phyloP scores from a whole-genome alignment of 495 filamentous ascomycete species.

The Elasticomyces elasticus region DNA sequence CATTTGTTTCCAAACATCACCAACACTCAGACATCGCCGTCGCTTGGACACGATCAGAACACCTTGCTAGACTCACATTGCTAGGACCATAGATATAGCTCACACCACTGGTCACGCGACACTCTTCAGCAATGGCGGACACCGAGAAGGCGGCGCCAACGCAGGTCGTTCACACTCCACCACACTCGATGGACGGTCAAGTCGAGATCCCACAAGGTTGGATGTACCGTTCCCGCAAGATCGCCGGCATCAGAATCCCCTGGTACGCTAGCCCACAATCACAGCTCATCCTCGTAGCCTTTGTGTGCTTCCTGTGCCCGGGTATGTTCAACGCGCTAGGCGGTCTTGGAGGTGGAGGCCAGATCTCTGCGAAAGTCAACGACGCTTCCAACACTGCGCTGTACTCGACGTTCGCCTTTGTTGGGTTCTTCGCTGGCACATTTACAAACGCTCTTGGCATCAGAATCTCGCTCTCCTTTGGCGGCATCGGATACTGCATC shows the following conservation, averaged over 20 bases:
- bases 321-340: slow-evolving; percentile 57
- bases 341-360: slow-evolving; percentile 60
- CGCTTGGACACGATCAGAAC: neutral
- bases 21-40: neutral
- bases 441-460: slow-evolving; percentile 68
- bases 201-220: slow-evolving; percentile 13
- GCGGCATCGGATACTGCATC: slow-evolving; percentile 77
- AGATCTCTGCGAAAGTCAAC: slow-evolving; percentile 48
- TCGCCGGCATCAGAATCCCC: slow-evolving; percentile 11
- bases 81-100: too few relatives aligned
- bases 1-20: neutral
- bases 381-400: slow-evolving; percentile 63
- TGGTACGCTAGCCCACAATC: slow-evolving; percentile 23
- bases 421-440: slow-evolving; percentile 79
- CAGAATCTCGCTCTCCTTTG: slow-evolving; percentile 60
- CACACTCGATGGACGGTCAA: slow-evolving; percentile 6
- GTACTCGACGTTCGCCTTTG: slow-evolving; percentile 75
- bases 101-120: neutral
- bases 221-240: slow-evolving; percentile 15
- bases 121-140: slow-evolving; percentile 2
- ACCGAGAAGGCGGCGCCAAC: slow-evolving; percentile 14
- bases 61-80: neutral
- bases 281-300: slow-evolving; percentile 23
- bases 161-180: slow-evolving; percentile 5
- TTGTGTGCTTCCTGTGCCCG: slow-evolving; percentile 28